These are phyloP conservation scores for Eucalyptus marginata DNA, from an alignment of 345 rosid genomes.

Conservation along the genomic window DNA sequence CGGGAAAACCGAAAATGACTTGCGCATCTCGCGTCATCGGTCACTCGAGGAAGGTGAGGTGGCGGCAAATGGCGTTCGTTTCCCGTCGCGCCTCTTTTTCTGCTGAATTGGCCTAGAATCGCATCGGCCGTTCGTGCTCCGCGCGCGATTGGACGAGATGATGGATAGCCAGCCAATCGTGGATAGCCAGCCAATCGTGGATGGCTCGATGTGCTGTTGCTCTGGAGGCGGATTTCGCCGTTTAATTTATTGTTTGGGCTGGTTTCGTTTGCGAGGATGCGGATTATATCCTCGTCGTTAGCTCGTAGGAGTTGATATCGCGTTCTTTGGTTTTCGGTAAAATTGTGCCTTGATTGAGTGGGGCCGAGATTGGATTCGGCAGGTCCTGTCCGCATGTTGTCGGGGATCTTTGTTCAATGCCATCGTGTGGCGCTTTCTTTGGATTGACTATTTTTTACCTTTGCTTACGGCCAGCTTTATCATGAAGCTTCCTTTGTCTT, in stretches of 20 bases:
- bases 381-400: neutral
- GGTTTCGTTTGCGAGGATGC: neutral
- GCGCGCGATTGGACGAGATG: neutral
- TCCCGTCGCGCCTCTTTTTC: neutral
- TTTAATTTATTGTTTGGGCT: neutral
- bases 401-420: neutral
- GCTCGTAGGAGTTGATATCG: neutral
- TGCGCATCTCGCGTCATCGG: neutral
- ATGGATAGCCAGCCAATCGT: neutral
- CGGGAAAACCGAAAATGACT: neutral
- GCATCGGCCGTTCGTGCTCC: neutral
- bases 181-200: neutral
- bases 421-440: neutral
- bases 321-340: neutral
- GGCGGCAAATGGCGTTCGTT: neutral
- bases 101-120: neutral
- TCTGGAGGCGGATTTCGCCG: neutral
- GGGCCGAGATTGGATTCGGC: neutral
- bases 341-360: neutral
- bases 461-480: neutral
- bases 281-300: neutral
- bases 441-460: neutral
- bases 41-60: conserved; percentile 1
- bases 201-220: neutral
- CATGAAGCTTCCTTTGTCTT: neutral